phyloP scores from a whole-genome alignment of 176 grass and related monocot genomes.

The Triticum dicoccoides region DNA sequence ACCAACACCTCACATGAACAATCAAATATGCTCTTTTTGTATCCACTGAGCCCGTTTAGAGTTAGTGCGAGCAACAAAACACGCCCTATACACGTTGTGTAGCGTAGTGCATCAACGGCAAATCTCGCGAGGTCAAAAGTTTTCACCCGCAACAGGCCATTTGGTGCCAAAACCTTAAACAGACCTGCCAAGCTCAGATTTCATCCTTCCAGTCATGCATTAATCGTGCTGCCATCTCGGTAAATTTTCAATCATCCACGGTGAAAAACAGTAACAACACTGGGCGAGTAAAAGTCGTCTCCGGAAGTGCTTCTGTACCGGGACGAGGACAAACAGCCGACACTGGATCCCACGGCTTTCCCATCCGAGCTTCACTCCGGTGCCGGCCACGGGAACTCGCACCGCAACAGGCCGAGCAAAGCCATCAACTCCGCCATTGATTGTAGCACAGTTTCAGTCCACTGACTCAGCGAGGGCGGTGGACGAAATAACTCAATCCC shows the following conservation, averaged over 20 bases:
- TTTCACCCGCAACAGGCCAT: neutral
- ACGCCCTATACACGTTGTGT: too few species aligned
- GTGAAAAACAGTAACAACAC: neutral
- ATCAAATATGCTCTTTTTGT: too few species aligned
- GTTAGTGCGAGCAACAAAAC: too few species aligned
- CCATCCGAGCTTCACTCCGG: neutral
- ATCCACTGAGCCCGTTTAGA: too few species aligned
- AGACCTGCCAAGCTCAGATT: neutral
- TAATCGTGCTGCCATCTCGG: neutral
- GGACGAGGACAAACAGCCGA: neutral
- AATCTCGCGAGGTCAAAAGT: neutral
- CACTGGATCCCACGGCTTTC: conserved; percentile 19
- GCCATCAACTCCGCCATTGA: neutral
- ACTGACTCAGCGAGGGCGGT: neutral
- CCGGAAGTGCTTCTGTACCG: neutral
- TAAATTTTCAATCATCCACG: neutral
- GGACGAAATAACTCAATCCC: neutral
- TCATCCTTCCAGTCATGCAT: neutral
- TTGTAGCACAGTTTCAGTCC: neutral
- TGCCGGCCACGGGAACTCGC: neutral
- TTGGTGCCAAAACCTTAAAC: too few species aligned
- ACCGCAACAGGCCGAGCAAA: conserved; percentile 10
- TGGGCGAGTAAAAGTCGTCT: neutral
- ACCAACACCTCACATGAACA: too few species aligned
- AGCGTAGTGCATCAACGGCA: too few species aligned